These are phyloP conservation scores for Microsporum ferrugineum DNA, from an alignment of 2,329 filamentous ascomycete genomes.

Conservation along the genomic window DNA sequence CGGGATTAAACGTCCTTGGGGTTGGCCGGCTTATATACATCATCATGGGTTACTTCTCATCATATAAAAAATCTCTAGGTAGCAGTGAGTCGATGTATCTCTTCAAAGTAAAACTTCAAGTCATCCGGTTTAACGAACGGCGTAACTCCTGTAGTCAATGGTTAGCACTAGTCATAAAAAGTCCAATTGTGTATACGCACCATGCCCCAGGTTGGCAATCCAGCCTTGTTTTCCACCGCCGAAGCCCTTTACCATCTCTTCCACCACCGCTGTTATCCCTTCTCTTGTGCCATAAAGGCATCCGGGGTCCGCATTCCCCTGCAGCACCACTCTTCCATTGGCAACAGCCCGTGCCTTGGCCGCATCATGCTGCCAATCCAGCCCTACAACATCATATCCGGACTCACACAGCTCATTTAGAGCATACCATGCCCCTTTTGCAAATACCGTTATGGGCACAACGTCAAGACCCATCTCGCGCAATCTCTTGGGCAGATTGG, in stretches of 20 bases:
- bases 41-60: neutral
- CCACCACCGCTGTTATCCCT: conserved; percentile 69
- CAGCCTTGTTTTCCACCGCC: conserved; percentile 74
- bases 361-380: conserved; percentile 91
- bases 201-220: conserved; percentile 95
- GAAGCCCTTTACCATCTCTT: conserved; percentile 81
- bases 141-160: conserved; percentile 58
- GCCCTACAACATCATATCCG: conserved; percentile 83
- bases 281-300: conserved; percentile 75
- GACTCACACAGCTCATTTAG: conserved; percentile 76
- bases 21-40: neutral
- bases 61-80: neutral
- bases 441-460: conserved; percentile 96
- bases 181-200: conserved; percentile 40
- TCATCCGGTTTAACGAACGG: conserved; percentile 90
- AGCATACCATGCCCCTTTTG: conserved; percentile 94
- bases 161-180: neutral
- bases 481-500: conserved; percentile 64
- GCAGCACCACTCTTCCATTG: conserved; percentile 66
- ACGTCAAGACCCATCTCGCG: conserved; percentile 61
- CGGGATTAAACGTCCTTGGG: too few relatives aligned
- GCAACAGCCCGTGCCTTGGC: conserved; percentile 71
- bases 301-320: conserved; percentile 93
- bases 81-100: conserved; percentile 57
- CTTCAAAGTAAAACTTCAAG: conserved; percentile 84